Percentiles rank a stretch among this genome's conserved stretches.
Conservation (phyloP, 768 basidiomycete species). For the Lactarius indigo region DNA sequence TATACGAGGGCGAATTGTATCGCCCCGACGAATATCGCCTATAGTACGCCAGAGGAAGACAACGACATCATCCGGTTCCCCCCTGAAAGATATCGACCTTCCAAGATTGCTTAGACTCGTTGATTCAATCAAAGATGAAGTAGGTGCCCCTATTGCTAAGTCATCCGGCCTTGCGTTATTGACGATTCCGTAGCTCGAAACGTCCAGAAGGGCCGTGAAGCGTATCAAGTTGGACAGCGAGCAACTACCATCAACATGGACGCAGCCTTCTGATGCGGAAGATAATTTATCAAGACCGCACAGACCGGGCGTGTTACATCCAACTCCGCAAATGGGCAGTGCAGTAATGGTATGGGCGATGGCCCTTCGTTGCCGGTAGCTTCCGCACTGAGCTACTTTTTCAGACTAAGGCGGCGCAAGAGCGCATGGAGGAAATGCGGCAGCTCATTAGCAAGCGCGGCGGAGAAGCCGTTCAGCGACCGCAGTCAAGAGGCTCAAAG, state of each 20-base stretch:
- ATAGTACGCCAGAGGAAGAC: conserved; percentile 22
- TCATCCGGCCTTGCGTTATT: not conserved
- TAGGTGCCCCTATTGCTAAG: conserved; percentile 34
- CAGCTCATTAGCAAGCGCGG: conserved; percentile 62
- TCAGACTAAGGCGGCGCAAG: conserved; percentile 72
- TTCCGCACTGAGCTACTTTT: conserved; percentile 8
- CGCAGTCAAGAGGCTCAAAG: conserved; percentile 28
- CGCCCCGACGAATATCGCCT: conserved; percentile 27
- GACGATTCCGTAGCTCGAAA: conserved; percentile 53
- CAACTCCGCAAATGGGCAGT: conserved; percentile 42
- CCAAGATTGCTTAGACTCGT: conserved; percentile 48
- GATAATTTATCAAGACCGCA: conserved; percentile 46
- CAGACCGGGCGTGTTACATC: conserved; percentile 42
- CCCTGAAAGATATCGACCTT: conserved; percentile 37
- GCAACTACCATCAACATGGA: conserved; percentile 28
- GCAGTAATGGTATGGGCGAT: conserved; percentile 36
- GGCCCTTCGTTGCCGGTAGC: conserved; percentile 24
- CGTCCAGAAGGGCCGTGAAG: conserved; percentile 67
- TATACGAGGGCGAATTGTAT: conserved; percentile 27
- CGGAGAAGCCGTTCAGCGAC: conserved; percentile 37
- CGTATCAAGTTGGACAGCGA: conserved; percentile 71
- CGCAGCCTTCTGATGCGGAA: conserved; percentile 21
- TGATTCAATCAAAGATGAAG: conserved; percentile 62
- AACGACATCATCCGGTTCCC: not conserved
- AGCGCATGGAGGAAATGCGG: conserved; percentile 81